A percentile compares a stretch with the other conserved stretches of the same genome.
phyloP scores from a whole-genome alignment of 257 asterid genomes.

The Solanum ahanhuiri region DNA sequence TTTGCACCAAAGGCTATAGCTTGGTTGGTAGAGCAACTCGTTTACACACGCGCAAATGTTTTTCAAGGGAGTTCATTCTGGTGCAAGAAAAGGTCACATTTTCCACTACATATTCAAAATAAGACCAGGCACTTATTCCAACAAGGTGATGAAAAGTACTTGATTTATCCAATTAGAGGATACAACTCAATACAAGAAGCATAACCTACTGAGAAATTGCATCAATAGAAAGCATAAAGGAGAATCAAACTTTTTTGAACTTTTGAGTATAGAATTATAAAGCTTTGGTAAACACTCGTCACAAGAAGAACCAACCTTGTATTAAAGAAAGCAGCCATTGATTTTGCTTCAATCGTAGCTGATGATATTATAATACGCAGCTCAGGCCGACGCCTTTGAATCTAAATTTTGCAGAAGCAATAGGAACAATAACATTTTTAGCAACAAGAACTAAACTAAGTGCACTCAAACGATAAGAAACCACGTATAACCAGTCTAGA shows the following conservation, averaged over 20 bases:
- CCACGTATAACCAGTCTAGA: not conserved
- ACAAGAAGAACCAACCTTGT: conserved; percentile 40
- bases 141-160: not conserved
- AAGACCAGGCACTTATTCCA: not conserved
- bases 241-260: not conserved
- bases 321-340: conserved; percentile 72
- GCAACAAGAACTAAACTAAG: not conserved
- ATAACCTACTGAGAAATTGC: not conserved
- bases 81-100: not conserved
- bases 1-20: not conserved
- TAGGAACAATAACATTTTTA: not conserved
- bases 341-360: conserved; percentile 93
- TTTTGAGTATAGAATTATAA: not conserved
- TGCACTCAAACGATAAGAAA: not conserved
- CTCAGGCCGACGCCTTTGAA: conserved; percentile 81
- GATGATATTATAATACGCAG: conserved; percentile 86
- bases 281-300: not conserved
- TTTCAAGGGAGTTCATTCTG: not conserved
- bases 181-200: not conserved
- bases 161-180: not conserved
- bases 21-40: not conserved
- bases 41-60: not conserved
- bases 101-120: not conserved
- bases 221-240: not conserved
- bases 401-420: conserved; percentile 23